These are phyloP conservation scores for Backusella sp. DNA, from an alignment of 192 early-diverging fungal species.

Conservation along the genomic window DNA sequence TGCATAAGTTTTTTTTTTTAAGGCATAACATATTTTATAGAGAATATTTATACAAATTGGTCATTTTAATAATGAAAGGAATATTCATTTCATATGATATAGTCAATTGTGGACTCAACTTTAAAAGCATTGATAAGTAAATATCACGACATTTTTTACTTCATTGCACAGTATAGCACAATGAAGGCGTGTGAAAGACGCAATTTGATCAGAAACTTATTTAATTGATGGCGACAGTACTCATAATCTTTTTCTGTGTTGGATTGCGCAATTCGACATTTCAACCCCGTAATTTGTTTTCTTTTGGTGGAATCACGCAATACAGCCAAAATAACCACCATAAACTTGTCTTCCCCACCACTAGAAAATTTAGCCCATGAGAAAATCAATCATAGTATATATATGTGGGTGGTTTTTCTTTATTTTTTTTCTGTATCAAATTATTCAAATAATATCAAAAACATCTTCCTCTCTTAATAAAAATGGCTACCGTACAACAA, in stretches of 20 bases:
- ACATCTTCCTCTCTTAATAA: not conserved
- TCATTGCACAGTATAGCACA: not conserved
- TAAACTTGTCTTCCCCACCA: not conserved
- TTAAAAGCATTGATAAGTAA: not conserved
- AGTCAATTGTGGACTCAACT: not conserved
- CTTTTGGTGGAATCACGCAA: not conserved
- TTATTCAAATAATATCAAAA: not conserved
- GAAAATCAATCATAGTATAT: not conserved
- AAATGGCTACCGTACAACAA: not conserved
- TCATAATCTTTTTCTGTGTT: not conserved
- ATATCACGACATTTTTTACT: not conserved
- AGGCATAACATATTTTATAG: not conserved
- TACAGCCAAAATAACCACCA: not conserved
- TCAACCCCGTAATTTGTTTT: not conserved
- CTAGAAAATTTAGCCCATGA: not conserved
- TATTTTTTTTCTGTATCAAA: not conserved
- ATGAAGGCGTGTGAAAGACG: constrained; percentile 3
- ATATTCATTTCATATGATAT: not conserved
- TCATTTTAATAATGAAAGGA: not conserved
- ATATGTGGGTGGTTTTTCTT: not conserved
- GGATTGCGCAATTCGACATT: not conserved
- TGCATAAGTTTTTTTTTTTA: not conserved
- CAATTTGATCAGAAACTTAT: constrained; percentile 5
- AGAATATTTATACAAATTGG: not conserved
- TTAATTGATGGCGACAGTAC: not conserved